Evolutionary conservation across 192 early-diverging fungal genomes (phyloP).

Genomic region (Coemansia sp.): DNA sequence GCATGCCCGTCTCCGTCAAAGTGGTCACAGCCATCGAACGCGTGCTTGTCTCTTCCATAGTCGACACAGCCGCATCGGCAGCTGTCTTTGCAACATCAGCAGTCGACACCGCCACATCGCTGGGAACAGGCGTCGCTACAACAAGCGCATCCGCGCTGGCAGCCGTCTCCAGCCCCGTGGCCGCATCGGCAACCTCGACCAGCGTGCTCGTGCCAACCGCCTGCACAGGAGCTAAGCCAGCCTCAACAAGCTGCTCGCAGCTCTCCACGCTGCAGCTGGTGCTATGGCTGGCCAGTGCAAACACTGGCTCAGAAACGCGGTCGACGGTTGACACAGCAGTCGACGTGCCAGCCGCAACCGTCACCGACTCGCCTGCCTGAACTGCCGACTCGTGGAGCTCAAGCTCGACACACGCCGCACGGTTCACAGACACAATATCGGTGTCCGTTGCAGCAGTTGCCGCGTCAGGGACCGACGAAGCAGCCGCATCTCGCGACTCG

Average conservation of each 20-base stretch:
- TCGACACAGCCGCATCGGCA: neutral
- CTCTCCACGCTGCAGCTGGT: neutral
- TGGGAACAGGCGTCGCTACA: neutral
- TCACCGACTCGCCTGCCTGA: slow-evolving; percentile 4
- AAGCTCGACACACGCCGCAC: slow-evolving; percentile 1
- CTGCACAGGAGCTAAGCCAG: neutral
- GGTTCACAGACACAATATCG: neutral
- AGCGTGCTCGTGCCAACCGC: neutral
- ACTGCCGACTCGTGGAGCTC: neutral
- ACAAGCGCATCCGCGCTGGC: neutral
- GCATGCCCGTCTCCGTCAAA: neutral
- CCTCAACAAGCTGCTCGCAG: neutral
- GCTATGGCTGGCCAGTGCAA: neutral
- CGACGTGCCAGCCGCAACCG: neutral
- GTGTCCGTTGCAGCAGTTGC: slow-evolving; percentile 5
- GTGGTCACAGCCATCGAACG: neutral
- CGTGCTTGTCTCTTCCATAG: neutral
- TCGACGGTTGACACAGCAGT: neutral
- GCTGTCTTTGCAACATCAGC: neutral
- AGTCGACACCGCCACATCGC: neutral
- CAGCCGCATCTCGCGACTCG: slow-evolving; percentile 6
- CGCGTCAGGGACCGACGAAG: neutral
- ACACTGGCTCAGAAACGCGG: neutral
- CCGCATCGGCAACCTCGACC: neutral
- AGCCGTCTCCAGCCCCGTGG: neutral